Base-by-base conservation (phyloP, 164 flowering plant species). In the Vitis vinifera region DNA sequence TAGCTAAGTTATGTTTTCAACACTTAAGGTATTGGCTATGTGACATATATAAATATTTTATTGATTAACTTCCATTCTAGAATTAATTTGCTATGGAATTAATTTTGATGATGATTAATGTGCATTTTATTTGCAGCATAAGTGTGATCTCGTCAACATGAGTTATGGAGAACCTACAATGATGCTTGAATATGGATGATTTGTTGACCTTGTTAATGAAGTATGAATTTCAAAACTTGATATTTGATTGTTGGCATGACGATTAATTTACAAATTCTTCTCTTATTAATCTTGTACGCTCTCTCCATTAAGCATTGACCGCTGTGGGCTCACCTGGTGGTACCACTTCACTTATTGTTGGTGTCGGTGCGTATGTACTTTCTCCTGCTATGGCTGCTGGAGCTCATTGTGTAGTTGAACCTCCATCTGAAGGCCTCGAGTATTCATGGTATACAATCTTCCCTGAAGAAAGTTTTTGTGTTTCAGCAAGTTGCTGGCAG, bases 281-380 rank as follows among this genome's bases (percentile, higher is more conserved):
- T 55, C 8, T 12, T 57, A 10, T 51, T 44, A 1, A 1, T 66
- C 50, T 23, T 52, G 53, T 30, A 11, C 13, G 55, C 10, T 58
- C 50, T 12, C 70, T 52, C 1, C 12, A 27, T 44, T 47, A 56
- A 31, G 97, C 96, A 67, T 79, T 95, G 82, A 92, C 71, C 82
- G 92, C 99, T 67, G 99, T 95, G 47, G 98, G 99, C 67, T 97
- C 99, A 67, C 99, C 99, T 63, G 99, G 99, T 75, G 99, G 99
- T 67, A 93, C 98, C 47, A 80, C 86, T 63, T 95, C 99, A 52
- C 88, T 91, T 81, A 93, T 95, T 68, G 87, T 95, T 63, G 99
- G 97, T 65, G 83, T 95, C 75, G 98, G 99, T 79, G 99, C 99
- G 19, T 95, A 95, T 81, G 89, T 95, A 59, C 27, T 23, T 23